Evolutionary conservation across 805 yeast genomes (phyloP), one percentile per base, ranked within the genome.

Genomic region (Jamesozyma hellenica): DNA sequence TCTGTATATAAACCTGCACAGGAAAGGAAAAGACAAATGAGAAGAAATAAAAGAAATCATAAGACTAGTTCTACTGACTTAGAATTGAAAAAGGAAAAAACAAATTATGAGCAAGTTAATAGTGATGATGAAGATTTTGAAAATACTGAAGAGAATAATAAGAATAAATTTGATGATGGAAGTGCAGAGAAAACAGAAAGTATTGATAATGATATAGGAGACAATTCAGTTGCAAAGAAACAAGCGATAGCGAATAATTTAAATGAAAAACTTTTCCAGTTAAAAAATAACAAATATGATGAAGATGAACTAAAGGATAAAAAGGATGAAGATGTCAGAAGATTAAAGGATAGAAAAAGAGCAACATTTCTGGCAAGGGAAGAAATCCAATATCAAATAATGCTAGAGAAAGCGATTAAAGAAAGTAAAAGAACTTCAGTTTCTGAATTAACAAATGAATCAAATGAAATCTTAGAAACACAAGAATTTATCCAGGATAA

Each of bases 341-440:
- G 49, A 31, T 44, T 51, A 13, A 50, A 49, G 35, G 61, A 57
- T 40, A 58, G 65, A 34, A 64, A 61, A 35, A 49, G 68, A 30
- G 67, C 65, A 7, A 65, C 67, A 5, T 60, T 54, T 19, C 52
- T 55, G 37, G 65, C 68, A 2, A 57, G 69, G 43, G 70, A 66
- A 43, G 71, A 67, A 40, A 64, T 65, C n/a, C 65, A 67, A 30
- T 67, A 65, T 42, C 69, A 65, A 46, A 56, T 62, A 21, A 56
- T 66, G 60, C 47, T 67, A 12, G 64, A 67, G 40, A 56, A 66
- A 41, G 71, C 64, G 0, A 53, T 67, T 37, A 60, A 60, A 33
- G 71, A 65, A 42, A 64, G 69, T 38, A 17, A 19, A 15, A 28
- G 29, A 12, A 16, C 34, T 3, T 23, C 37, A 1, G 23, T 21